phyloP scores from a whole-genome alignment of 2,329 filamentous ascomycete species.

The Sclerotiophoma versabilis region DNA sequence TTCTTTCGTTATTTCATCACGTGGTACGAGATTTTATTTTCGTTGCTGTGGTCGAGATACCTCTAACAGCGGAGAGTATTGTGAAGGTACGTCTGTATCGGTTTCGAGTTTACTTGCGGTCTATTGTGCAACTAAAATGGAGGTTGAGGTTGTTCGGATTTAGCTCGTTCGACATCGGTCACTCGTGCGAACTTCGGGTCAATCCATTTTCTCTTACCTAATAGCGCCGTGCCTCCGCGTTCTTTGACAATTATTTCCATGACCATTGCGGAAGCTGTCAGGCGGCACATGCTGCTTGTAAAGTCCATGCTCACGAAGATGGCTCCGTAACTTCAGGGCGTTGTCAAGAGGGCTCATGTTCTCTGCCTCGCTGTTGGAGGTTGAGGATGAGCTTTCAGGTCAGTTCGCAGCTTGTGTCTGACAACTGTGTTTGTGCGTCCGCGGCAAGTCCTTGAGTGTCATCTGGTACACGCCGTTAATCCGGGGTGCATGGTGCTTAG shows the following conservation, averaged over 20 bases:
- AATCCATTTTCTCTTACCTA: conserved; percentile 24
- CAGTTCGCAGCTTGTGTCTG: not conserved
- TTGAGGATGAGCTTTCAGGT: not conserved
- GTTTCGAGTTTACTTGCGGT: too few relatives aligned
- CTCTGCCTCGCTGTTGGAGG: not conserved
- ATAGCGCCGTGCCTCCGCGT: conserved; percentile 25
- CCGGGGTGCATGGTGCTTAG: conserved; percentile 29
- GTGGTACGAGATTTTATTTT: not conserved
- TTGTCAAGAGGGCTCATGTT: not conserved
- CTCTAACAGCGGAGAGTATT: not conserved
- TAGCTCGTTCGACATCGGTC: conserved; percentile 1
- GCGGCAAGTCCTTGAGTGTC: conserved; percentile 2
- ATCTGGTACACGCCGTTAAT: conserved; percentile 24
- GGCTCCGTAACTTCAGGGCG: not conserved
- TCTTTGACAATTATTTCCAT: conserved; percentile 11
- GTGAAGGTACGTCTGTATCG: not conserved
- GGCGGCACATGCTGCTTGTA: not conserved
- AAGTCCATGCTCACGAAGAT: not conserved
- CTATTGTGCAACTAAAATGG: too few relatives aligned
- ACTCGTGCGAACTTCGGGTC: conserved; percentile 19
- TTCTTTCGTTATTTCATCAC: not conserved
- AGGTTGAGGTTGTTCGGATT: not conserved
- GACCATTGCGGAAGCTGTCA: not conserved
- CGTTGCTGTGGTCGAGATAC: not conserved
- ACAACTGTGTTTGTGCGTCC: not conserved